Conservation (phyloP, 2,329 filamentous ascomycete genomes). For the Aspergillus phoenicis region DNA sequence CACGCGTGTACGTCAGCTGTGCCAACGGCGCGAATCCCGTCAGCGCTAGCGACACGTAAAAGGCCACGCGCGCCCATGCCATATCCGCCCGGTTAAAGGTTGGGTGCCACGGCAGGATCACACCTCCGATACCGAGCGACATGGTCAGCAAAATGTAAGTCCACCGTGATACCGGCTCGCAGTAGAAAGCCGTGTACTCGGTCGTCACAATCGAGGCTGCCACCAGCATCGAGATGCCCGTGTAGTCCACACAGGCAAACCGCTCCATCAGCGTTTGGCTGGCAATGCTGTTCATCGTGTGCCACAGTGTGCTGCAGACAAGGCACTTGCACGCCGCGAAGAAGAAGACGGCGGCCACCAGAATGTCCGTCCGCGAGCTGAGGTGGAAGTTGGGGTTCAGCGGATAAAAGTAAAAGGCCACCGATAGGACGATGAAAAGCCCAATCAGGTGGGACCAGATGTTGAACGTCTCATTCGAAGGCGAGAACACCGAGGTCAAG, state of each 20-base stretch:
- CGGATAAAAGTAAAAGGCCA: slow-evolving; percentile 97
- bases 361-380: slow-evolving; percentile 83
- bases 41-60: slow-evolving; percentile 82
- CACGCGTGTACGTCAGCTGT: slow-evolving; percentile 78
- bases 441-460: slow-evolving; percentile 97
- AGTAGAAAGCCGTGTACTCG: slow-evolving; percentile 98
- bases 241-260: slow-evolving; percentile 98
- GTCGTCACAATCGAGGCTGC: slow-evolving; percentile 95
- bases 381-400: slow-evolving; percentile 81
- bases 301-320: slow-evolving; percentile 94
- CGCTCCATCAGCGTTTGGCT: slow-evolving; percentile 86
- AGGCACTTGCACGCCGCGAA: slow-evolving; percentile 93
- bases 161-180: slow-evolving; percentile 84
- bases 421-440: slow-evolving; percentile 79
- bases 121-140: slow-evolving; percentile 78
- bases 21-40: slow-evolving; percentile 88
- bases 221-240: slow-evolving; percentile 91
- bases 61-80: slow-evolving; percentile 88
- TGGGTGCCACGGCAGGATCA: slow-evolving; percentile 94
- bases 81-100: slow-evolving; percentile 90
- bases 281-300: slow-evolving; percentile 97
- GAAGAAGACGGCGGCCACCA: slow-evolving; percentile 93
- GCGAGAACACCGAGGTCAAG: slow-evolving; percentile 75
- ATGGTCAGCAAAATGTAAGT: slow-evolving; percentile 82
- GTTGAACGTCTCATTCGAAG: slow-evolving; percentile 94